Conservation (phyloP, 805 yeast genomes). For the Candida loeiensis region DNA sequence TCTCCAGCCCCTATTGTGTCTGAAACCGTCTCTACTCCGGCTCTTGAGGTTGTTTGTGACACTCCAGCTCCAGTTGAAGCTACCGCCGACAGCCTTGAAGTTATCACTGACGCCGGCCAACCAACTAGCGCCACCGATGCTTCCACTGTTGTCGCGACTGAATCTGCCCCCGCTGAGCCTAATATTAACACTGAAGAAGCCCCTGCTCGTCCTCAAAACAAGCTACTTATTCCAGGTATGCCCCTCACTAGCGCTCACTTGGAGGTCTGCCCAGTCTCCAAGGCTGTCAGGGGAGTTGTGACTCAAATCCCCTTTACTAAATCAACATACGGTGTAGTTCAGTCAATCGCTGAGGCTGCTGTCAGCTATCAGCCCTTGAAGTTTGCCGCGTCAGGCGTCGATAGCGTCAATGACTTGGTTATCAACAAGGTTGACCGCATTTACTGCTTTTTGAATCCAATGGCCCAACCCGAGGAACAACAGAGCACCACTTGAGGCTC, state of each 20-base stretch:
- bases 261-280: conserved; percentile 9
- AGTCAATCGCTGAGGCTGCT: conserved; percentile 4
- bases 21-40: background rate
- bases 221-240: conserved; percentile 5
- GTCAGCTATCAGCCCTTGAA: conserved; percentile 31
- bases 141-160: background rate
- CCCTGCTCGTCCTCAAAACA: background rate
- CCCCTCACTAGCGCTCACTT: conserved; percentile 8
- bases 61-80: no score
- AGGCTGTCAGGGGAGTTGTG: conserved; percentile 2
- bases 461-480: background rate
- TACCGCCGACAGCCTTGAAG: background rate
- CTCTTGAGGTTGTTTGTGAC: no score
- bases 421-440: conserved; percentile 52
- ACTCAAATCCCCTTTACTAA: conserved; percentile 4
- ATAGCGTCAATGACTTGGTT: conserved; percentile 48
- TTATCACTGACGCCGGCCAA: background rate
- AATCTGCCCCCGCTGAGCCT: background rate
- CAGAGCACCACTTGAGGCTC: no score
- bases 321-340: background rate
- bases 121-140: background rate
- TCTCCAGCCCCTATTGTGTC: background rate
- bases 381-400: conserved; percentile 51
- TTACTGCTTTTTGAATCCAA: background rate
- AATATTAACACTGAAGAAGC: background rate